Evolutionary conservation across 257 asterid species (phyloP), one percentile per base, ranked within the genome.

Genomic region (Echium plantagineum): DNA sequence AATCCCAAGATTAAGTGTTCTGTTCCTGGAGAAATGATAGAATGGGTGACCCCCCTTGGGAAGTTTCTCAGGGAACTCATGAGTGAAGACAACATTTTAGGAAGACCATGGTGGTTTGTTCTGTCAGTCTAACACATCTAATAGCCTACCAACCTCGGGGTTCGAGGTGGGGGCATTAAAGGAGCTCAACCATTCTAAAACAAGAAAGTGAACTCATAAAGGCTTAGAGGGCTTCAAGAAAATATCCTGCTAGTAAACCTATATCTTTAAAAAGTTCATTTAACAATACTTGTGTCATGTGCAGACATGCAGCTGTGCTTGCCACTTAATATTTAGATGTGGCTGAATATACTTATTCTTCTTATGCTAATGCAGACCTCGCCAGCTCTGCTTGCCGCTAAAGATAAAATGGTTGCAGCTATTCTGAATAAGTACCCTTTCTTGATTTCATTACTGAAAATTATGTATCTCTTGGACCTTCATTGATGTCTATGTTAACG

Each of bases 331-430:
- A 35, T 35, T 1, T 35, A 7, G 9, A 7, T 5, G 46, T 35
- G 49, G 16, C 49, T 42, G 49, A 42, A 42, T 42, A 10, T 42
- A 42, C 10, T 62, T 42, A 48, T 35, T 66, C 54, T n/a, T 70
- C 49, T 60, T 55, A 51, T 52, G 46, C 57, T 70, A 38, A 58
- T 85, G 73, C 88, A 91, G 98, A 88, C 94, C 65, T 72, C 87
- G 26, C 98, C 98, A 26, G 72, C 79, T 48, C 13, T 72, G 51
- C 85, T 91, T 66, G 95, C 97, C 62, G 72, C 74, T 70, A 77
- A 64, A 72, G 95, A 91, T 74, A 35, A 49, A 60, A 79, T 81
- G 57, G 69, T 91, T 65, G 94, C 94, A 55, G 79, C 88, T 72
- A 77, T 88, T 68, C 46, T 88, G 69, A 85, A 84, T 80, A 91